Evolutionary conservation across 2,329 filamentous ascomycete species (phyloP).

Genomic region (Alternaria brassicae): DNA sequence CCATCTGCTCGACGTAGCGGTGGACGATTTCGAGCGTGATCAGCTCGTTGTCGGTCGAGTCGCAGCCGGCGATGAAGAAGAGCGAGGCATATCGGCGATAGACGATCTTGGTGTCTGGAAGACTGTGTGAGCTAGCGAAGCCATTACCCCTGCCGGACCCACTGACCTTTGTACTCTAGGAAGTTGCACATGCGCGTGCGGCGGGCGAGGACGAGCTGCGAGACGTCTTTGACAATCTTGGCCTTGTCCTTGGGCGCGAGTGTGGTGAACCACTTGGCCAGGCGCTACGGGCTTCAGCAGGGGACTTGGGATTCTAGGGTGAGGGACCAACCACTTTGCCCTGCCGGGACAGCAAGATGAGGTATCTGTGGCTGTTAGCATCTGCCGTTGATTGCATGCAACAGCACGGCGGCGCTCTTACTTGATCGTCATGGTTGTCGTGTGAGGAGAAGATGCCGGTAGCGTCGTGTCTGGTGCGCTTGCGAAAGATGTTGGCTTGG

Average conservation of each 20-base stretch:
- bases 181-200: slow-evolving; percentile 99
- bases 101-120: slow-evolving; percentile 92
- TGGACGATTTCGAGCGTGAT: slow-evolving; percentile 99
- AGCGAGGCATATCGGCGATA: slow-evolving; percentile 98
- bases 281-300: slow-evolving; percentile 68
- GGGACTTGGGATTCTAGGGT: slow-evolving; percentile 32
- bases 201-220: slow-evolving; percentile 92
- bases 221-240: slow-evolving; percentile 99
- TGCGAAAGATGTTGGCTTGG: slow-evolving; percentile 18
- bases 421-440: slow-evolving; percentile 62
- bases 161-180: slow-evolving; percentile 93
- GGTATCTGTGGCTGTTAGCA: slow-evolving; percentile 69
- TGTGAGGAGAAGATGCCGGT: slow-evolving; percentile 14
- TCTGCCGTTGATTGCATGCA: background rate
- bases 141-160: slow-evolving; percentile 20
- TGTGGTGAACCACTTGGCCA: slow-evolving; percentile 99
- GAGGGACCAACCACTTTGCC: slow-evolving; percentile 89
- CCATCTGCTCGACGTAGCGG: slow-evolving; percentile 99
- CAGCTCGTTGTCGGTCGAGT: slow-evolving; percentile 96
- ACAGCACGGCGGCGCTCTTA: slow-evolving; percentile 39
- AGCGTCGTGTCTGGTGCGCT: slow-evolving; percentile 12
- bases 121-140: slow-evolving; percentile 37
- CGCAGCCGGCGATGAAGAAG: slow-evolving; percentile 98
- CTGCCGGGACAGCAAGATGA: slow-evolving; percentile 96
- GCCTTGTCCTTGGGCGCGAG: slow-evolving; percentile 97